phyloP scores from a whole-genome alignment of 805 yeast species.

The Kazachstania taianensis region DNA sequence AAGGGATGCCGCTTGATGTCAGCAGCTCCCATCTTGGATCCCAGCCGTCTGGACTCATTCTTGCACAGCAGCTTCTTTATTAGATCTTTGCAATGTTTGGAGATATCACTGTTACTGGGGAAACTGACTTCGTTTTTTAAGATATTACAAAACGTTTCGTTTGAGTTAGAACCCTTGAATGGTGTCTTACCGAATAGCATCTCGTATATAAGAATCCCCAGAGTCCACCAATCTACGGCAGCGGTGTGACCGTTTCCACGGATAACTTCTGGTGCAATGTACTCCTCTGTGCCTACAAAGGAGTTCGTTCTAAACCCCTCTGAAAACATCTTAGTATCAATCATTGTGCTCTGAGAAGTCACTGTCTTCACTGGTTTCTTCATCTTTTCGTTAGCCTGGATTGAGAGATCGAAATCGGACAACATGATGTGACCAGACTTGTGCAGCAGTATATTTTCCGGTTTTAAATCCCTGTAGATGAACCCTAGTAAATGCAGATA shows the following conservation, averaged over 20 bases:
- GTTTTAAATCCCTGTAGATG: constrained; percentile 91
- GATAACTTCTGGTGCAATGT: constrained; percentile 97
- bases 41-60: constrained; percentile 81
- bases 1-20: constrained; percentile 87
- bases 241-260: constrained; percentile 95
- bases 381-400: constrained; percentile 70
- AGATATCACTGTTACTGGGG: constrained; percentile 45
- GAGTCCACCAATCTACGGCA: constrained; percentile 99
- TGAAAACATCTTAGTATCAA: constrained; percentile 90
- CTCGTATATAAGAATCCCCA: constrained; percentile 89
- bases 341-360: constrained; percentile 8
- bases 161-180: constrained; percentile 83
- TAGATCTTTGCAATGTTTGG: constrained; percentile 68
- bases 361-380: constrained; percentile 22
- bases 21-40: constrained; percentile 89
- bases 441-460: constrained; percentile 88
- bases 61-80: constrained; percentile 75
- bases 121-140: constrained; percentile 76
- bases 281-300: constrained; percentile 97
- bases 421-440: constrained; percentile 98
- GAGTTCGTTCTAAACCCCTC: constrained; percentile 96
- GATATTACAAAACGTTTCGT: constrained; percentile 81
- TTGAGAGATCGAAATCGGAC: constrained; percentile 90
- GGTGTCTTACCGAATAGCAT: constrained; percentile 96
- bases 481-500: constrained; percentile 94